These are phyloP conservation scores for Paramarasmius palmivorus DNA, from an alignment of 1,284 basidiomycete genomes.

Conservation along the genomic window DNA sequence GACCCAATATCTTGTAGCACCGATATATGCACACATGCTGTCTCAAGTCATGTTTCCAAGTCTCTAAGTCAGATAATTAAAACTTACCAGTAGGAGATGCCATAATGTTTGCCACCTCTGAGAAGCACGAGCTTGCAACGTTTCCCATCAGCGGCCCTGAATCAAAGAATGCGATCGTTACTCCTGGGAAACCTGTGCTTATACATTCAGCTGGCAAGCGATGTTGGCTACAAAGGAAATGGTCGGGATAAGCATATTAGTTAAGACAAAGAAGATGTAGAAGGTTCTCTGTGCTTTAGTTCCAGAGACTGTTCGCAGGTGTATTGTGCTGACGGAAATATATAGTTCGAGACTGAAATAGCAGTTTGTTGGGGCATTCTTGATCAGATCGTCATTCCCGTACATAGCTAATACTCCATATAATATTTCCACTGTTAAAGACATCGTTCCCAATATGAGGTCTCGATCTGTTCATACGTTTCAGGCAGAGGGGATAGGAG, in stretches of 20 bases:
- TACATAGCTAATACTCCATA: constrained; percentile 2
- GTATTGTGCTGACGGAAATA: background rate
- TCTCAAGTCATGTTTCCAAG: background rate
- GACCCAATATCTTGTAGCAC: constrained; percentile 23
- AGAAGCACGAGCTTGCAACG: background rate
- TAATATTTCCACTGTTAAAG: constrained; percentile 6
- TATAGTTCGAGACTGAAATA: background rate
- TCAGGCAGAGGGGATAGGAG: too few relatives aligned
- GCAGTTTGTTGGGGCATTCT: too few relatives aligned
- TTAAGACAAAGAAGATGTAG: background rate
- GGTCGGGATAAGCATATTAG: background rate
- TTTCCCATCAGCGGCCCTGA: background rate
- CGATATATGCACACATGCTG: constrained; percentile 20
- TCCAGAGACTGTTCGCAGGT: background rate
- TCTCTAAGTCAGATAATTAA: too few relatives aligned
- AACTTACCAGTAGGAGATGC: constrained; percentile 9
- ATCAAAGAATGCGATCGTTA: background rate
- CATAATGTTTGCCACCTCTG: background rate
- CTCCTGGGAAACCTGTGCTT: background rate
- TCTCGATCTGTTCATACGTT: background rate
- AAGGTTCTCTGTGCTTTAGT: background rate
- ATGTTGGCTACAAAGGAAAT: background rate
- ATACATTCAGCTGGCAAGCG: background rate
- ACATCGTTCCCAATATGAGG: constrained; percentile 2
- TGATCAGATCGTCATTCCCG: background rate